These are phyloP conservation scores for Panaeolus papilionaceus DNA, from an alignment of 768 basidiomycete species.

Conservation along the genomic window DNA sequence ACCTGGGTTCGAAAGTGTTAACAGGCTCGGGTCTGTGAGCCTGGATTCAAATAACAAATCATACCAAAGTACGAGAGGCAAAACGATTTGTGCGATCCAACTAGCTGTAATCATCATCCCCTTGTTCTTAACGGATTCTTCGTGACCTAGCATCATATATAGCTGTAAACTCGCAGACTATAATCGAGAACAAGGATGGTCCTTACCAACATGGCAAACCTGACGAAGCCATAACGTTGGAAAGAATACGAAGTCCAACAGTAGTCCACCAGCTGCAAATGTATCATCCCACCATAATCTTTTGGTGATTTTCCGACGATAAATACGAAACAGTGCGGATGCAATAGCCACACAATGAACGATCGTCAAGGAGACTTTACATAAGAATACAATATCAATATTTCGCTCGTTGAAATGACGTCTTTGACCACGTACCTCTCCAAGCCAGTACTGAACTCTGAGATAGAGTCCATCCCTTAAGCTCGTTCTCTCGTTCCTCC, in stretches of 20 bases:
- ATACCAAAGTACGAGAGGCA: not conserved
- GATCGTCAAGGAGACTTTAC: slow-evolving; percentile 17
- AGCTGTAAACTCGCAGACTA: not conserved
- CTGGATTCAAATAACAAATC: not conserved
- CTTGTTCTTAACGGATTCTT: not conserved
- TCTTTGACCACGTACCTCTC: too few relatives aligned
- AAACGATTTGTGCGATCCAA: not conserved
- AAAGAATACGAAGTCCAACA: slow-evolving; percentile 24
- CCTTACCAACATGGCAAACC: not conserved
- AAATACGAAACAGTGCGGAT: slow-evolving; percentile 25
- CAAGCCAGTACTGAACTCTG: too few relatives aligned
- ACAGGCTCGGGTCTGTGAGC: not conserved
- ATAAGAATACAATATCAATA: not conserved
- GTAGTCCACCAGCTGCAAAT: slow-evolving; percentile 22
- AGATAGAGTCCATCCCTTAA: too few relatives aligned
- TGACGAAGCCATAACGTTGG: slow-evolving; percentile 24
- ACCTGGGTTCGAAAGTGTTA: slow-evolving; percentile 11
- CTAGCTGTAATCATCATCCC: not conserved
- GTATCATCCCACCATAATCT: slow-evolving; percentile 30
- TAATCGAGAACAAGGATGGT: not conserved
- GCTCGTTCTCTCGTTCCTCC: too few relatives aligned
- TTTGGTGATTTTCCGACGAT: slow-evolving; percentile 24
- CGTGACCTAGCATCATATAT: not conserved
- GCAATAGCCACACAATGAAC: slow-evolving; percentile 23
- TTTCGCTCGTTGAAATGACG: too few relatives aligned